Evolutionary conservation across 2,329 filamentous ascomycete species (phyloP), one percentile per base, ranked within the genome.

Genomic region (Nannizzia gypsea): DNA sequence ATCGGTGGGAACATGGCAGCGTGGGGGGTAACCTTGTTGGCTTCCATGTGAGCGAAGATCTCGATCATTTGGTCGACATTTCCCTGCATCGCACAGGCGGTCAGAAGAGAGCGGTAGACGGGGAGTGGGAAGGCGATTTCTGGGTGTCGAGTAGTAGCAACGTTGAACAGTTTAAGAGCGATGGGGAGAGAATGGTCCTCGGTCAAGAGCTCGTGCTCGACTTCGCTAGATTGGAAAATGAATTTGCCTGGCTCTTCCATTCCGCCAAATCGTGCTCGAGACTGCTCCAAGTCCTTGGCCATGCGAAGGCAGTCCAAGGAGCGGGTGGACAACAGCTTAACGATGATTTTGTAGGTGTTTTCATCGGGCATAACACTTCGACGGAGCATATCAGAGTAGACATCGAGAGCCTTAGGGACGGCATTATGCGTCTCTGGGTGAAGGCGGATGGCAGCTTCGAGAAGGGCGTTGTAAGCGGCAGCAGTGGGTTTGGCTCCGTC

Each of bases 301-400:
- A 88, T 80, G 31, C 82, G 80, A 22, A 86, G 81, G 6, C 92
- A 86, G 69, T 95, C 88, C 54, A 95, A 79, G 42, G 90, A 90
- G 64, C 90, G 85, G 13, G 84, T 82, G 17, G 91, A 87, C 58
- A 99, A 80, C 42, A 96, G 78, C 61, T 87, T 84, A 59, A 99
- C 88, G 17, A 99, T 79, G 36, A 90, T 90, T 69, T 90, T 85
- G 74, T 95, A 97, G 0, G 92, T 97, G 60, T 88, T 83, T 59
- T 85, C 84, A 71, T 96, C 87, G 6, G 92, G 91, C 20, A 82
- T 77, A 24, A 97, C 86, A 66, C 86, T 87, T 64, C 91, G 87
- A 65, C 87, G 85, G 66, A 96, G 84, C 93, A 99, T 97, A 71
- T 97, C 91, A 15, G 90, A 87, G 73, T 97, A 99, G 58, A 99